Evolutionary conservation across 768 basidiomycete genomes (phyloP).

Genomic region (Suillus variegatus): DNA sequence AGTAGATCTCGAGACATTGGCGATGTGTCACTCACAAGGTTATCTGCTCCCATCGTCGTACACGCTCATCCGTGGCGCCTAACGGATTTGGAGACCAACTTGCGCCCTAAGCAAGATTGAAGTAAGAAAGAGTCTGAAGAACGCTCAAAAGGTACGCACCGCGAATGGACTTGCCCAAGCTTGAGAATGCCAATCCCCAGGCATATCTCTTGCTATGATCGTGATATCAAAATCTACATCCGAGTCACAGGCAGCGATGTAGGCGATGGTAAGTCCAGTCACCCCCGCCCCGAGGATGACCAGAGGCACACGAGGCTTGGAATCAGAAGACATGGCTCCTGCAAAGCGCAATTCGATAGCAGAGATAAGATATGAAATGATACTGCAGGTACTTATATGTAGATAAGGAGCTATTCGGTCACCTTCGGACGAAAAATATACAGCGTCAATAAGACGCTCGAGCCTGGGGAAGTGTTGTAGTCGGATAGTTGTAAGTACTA

Average conservation of each 20-base stretch:
- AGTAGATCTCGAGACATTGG: neutral
- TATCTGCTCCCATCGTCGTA: conserved; percentile 38
- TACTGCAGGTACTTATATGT: neutral
- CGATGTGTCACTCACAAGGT: conserved; percentile 39
- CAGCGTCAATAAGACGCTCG: neutral
- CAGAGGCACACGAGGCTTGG: conserved; percentile 18
- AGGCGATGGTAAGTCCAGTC: conserved; percentile 40
- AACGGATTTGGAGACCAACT: conserved; percentile 48
- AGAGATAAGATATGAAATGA: neutral
- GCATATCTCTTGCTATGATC: conserved; percentile 39
- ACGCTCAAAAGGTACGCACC: conserved; percentile 28
- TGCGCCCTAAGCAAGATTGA: conserved; percentile 39
- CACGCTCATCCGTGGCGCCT: conserved; percentile 33
- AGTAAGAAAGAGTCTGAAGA: conserved; percentile 1
- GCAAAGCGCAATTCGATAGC: neutral
- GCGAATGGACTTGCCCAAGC: conserved; percentile 54
- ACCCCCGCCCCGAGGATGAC: conserved; percentile 43
- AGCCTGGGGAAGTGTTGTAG: neutral
- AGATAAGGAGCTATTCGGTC: neutral
- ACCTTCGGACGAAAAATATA: neutral
- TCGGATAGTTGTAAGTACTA: neutral
- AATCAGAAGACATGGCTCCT: conserved; percentile 15
- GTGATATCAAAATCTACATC: conserved; percentile 22
- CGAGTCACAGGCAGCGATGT: conserved; percentile 28
- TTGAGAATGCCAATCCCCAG: conserved; percentile 41